Evolutionary conservation across 768 basidiomycete genomes (phyloP), one percentile per base, ranked within the genome.

Genomic region (Pulveroboletus sp.): DNA sequence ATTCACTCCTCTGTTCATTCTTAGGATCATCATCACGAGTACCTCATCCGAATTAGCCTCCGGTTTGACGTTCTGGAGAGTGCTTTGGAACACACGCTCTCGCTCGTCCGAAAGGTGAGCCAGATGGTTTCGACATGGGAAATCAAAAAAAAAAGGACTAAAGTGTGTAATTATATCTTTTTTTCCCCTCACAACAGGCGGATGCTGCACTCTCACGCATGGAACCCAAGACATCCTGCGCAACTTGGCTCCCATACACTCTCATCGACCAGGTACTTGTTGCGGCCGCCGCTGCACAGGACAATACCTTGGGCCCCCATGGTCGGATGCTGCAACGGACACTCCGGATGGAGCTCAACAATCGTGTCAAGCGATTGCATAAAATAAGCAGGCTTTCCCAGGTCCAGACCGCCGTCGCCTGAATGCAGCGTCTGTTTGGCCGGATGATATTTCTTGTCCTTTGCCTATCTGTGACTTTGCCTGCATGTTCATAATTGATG

Each of bases 221-320:
- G 43, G 69, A 75, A 21, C 74, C 76, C 27, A 80, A 74, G 61
- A 73, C 75, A 35, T 78, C 87, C 3, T 78, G 76, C 31, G 64
- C 77, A 46, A 86, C 86, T 5, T 92, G 89, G 85, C 71, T 92
- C 35, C 91, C 91, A 12, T 93, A 93, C 61, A 80, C 82, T 43
- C 75, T 93, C 47, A 79, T 93, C 55, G 91, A 93, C 67, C 85
- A 90, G 67, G 85, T 93, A 32, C 74, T 93, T 27, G 74, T 75
- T 21, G 82, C 83, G 12, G 80, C 84, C 9, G 76, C 77, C 51
- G 69, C 76, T 17, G 36, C 36, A 8, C 76, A 79, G 58, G 72
- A 75, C 32, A 73, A 75, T 8, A 17, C n/a, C 33, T 63, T 80
- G 44, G 76, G 80, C 18, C 50, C 75, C 11, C 73, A 73, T 38